Evolutionary conservation across 2,329 filamentous ascomycete genomes (phyloP).

Genomic region (Dactylonectria macrodidyma): DNA sequence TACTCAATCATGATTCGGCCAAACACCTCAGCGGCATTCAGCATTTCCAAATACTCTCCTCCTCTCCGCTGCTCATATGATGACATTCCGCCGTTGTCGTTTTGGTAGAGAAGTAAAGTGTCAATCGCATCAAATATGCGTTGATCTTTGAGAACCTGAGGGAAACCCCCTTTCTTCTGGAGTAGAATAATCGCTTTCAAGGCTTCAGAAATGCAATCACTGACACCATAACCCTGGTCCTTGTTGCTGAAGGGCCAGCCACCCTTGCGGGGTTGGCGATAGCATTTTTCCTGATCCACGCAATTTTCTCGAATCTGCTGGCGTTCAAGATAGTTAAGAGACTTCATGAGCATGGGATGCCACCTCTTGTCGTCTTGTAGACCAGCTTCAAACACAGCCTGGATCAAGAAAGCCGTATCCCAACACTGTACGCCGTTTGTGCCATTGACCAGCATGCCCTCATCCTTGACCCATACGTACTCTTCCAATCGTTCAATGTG

Average conservation of each 20-base stretch:
- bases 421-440: conserved; percentile 99
- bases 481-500: conserved; percentile 89
- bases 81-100: conserved; percentile 83
- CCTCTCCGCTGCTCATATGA: conserved; percentile 91
- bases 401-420: conserved; percentile 94
- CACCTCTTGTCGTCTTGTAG: conserved; percentile 84
- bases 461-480: conserved; percentile 90
- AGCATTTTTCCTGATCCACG: conserved; percentile 82
- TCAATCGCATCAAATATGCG: conserved; percentile 91
- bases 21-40: conserved; percentile 98
- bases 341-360: conserved; percentile 86
- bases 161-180: conserved; percentile 84
- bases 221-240: conserved; percentile 94
- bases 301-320: conserved; percentile 93
- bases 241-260: conserved; percentile 97
- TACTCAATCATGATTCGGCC: conserved; percentile 99
- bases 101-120: conserved; percentile 92
- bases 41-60: conserved; percentile 82
- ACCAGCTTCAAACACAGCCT: conserved; percentile 84
- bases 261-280: conserved; percentile 91
- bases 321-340: conserved; percentile 87
- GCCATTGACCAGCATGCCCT: conserved; percentile 95
- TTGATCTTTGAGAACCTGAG: conserved; percentile 79
- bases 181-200: conserved; percentile 89
- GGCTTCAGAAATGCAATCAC: conserved; percentile 93